Evolutionary conservation across 495 filamentous ascomycete species (phyloP).

Genomic region (Astrothelium macrocarpum): DNA sequence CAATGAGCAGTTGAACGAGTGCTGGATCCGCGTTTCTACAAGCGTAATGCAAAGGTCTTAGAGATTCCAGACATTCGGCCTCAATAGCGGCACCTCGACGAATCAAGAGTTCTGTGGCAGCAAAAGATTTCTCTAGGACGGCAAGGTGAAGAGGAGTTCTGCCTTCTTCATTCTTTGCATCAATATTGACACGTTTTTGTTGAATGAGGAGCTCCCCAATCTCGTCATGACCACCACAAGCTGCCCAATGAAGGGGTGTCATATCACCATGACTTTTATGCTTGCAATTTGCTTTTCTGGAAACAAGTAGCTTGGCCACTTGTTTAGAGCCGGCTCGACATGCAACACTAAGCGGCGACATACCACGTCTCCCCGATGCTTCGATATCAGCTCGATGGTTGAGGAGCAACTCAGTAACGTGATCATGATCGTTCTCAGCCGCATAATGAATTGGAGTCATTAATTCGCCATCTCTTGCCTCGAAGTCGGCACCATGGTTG

Average conservation of each 20-base stretch:
- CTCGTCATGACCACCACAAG: slow-evolving; percentile 37
- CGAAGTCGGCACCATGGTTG: slow-evolving; percentile 32
- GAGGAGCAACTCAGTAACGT: slow-evolving; percentile 31
- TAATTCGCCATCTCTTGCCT: slow-evolving; percentile 35
- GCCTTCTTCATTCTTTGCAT: slow-evolving; percentile 26
- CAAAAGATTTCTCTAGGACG: slow-evolving; percentile 34
- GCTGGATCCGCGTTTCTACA: slow-evolving; percentile 31
- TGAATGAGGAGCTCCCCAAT: slow-evolving; percentile 30
- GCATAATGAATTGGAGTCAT: slow-evolving; percentile 40
- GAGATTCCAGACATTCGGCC: slow-evolving; percentile 26
- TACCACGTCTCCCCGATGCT: slow-evolving; percentile 26
- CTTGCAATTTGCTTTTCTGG: slow-evolving; percentile 30
- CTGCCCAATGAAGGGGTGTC: slow-evolving; percentile 41
- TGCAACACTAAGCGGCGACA: slow-evolving; percentile 38
- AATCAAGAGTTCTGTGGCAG: slow-evolving; percentile 34
- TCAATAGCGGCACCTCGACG: slow-evolving; percentile 27
- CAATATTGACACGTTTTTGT: slow-evolving; percentile 24
- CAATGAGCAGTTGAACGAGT: slow-evolving; percentile 34
- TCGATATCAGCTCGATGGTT: slow-evolving; percentile 34
- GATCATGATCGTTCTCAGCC: slow-evolving; percentile 30
- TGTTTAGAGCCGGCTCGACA: slow-evolving; percentile 29
- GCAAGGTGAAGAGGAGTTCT: slow-evolving; percentile 38
- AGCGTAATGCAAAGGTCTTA: slow-evolving; percentile 40
- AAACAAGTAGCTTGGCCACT: slow-evolving; percentile 32
- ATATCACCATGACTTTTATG: slow-evolving; percentile 33